These are phyloP conservation scores for Plantago ovata DNA, from an alignment of 257 asterid genomes.

Conservation along the genomic window DNA sequence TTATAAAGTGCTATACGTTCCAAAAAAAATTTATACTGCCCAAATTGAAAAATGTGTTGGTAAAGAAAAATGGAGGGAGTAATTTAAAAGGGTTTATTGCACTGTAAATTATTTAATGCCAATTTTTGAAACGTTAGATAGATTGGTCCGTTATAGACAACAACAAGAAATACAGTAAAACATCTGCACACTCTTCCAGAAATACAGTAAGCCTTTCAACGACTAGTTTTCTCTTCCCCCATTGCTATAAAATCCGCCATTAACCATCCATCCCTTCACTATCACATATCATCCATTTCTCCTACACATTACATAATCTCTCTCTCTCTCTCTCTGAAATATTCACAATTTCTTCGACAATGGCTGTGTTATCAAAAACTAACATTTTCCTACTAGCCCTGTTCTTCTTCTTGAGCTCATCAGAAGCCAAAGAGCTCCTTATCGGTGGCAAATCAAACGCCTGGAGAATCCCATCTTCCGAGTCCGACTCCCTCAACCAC, in stretches of 20 bases:
- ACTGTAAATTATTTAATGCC: no score
- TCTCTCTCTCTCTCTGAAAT: not conserved
- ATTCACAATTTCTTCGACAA: constrained; percentile 5
- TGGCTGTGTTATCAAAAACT: constrained; percentile 30
- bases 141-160: not conserved
- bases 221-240: not conserved
- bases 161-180: not conserved
- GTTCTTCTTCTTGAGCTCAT: constrained; percentile 26
- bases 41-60: no score
- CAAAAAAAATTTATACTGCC: no score
- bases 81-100: no score
- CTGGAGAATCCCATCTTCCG: constrained; percentile 58
- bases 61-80: no score
- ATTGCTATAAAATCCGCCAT: not conserved
- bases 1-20: no score
- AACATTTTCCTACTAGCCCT: constrained; percentile 20
- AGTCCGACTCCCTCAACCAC: constrained; percentile 48
- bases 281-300: not conserved
- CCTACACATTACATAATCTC: no score
- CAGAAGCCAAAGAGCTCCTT: constrained; percentile 55
- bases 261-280: not conserved
- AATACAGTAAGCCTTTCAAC: constrained; percentile 6
- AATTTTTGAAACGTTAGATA: not conserved
- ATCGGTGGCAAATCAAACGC: constrained; percentile 55
- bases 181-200: not conserved